Conservation (phyloP, 192 early-diverging fungal species). For the Funneliformis geosporum region DNA sequence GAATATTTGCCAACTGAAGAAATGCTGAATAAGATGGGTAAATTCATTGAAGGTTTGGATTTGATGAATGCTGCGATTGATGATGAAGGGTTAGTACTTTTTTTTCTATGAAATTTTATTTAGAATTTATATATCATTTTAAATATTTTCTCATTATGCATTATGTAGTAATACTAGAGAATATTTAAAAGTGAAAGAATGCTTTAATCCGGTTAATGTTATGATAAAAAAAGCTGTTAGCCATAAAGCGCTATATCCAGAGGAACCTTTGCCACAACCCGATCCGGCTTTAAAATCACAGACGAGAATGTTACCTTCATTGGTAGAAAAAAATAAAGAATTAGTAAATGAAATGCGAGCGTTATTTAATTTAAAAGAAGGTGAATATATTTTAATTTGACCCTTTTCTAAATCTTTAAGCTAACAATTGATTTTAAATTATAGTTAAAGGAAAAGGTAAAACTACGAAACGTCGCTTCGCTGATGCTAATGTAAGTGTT, state of each 20-base stretch:
- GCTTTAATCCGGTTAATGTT: constrained; percentile 65
- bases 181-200: constrained; percentile 51
- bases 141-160: background rate
- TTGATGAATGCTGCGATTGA: constrained; percentile 47
- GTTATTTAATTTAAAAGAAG: constrained; percentile 58
- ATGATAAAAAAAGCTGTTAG: constrained; percentile 58
- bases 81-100: constrained; percentile 51
- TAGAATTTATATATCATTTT: background rate
- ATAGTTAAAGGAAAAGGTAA: constrained; percentile 39
- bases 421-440: background rate
- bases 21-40: constrained; percentile 51
- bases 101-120: background rate
- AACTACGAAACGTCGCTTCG: constrained; percentile 33
- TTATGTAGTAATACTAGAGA: constrained; percentile 42
- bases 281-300: constrained; percentile 49
- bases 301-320: constrained; percentile 44
- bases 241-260: constrained; percentile 59
- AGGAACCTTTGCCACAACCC: constrained; percentile 51
- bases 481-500: constrained; percentile 22
- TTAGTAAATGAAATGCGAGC: constrained; percentile 47
- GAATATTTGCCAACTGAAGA: constrained; percentile 50
- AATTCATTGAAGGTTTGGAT: constrained; percentile 62
- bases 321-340: constrained; percentile 47
- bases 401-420: background rate
- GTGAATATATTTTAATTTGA: constrained; percentile 27